A percentile compares a stretch with the other conserved stretches of the same genome.
Conservation (phyloP, 192 early-diverging fungal species). For the Podila epigama region DNA sequence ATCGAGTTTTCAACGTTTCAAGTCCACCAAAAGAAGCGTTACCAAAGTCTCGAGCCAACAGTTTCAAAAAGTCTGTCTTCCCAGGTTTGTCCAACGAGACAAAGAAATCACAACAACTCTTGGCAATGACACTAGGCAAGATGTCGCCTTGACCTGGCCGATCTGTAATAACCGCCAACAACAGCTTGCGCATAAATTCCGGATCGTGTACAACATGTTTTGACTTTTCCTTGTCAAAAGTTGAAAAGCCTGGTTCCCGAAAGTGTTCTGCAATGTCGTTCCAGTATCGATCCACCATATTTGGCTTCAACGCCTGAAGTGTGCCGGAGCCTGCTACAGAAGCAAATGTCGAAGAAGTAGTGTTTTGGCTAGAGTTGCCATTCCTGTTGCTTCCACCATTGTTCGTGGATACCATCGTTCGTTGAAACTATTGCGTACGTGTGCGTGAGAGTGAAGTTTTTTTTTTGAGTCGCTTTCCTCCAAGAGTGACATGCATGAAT, state of each 20-base stretch:
- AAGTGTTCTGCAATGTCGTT: conserved; percentile 52
- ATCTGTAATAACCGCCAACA: conserved; percentile 52
- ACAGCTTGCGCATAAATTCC: conserved; percentile 48
- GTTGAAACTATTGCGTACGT: background rate
- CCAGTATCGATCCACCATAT: conserved; percentile 53
- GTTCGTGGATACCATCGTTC: conserved; percentile 5
- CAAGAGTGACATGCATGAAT: background rate
- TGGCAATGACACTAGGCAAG: conserved; percentile 56
- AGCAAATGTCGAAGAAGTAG: background rate
- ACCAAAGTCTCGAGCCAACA: conserved; percentile 57
- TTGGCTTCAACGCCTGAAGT: conserved; percentile 19
- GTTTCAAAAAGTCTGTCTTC: conserved; percentile 56
- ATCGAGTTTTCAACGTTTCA: background rate
- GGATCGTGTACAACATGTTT: conserved; percentile 30
- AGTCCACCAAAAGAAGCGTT: background rate
- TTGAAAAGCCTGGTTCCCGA: conserved; percentile 49
- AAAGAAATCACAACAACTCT: conserved; percentile 67
- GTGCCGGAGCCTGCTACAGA: conserved; percentile 27
- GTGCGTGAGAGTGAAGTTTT: background rate
- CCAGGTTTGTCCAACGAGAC: conserved; percentile 54
- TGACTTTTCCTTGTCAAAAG: conserved; percentile 30
- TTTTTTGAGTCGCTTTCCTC: too few species aligned
- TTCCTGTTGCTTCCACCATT: conserved; percentile 1
- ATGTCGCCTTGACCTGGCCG: conserved; percentile 59
- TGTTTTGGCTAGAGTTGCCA: background rate